Percentiles rank a stretch among this genome's conserved stretches.
Conservation (phyloP, 129 eudicot species). For the Scalesia atractyloides region DNA sequence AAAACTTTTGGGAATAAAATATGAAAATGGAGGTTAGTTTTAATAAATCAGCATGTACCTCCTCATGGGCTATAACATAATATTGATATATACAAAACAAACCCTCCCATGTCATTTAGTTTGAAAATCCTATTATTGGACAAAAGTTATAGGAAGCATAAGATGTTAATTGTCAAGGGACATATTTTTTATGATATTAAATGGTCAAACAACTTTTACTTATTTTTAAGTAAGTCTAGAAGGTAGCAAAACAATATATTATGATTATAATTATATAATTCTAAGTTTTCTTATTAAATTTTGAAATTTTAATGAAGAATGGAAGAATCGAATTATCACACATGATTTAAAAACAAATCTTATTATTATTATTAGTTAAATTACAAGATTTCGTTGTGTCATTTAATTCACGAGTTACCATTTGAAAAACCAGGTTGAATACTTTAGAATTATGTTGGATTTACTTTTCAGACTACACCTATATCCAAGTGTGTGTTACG, state of each 20-base stretch:
- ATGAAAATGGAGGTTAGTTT: not conserved
- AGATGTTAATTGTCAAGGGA: not conserved
- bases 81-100: not conserved
- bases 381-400: too few species aligned
- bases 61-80: slow-evolving; percentile 14
- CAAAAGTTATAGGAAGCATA: not conserved
- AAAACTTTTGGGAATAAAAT: not conserved
- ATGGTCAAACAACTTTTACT: not conserved
- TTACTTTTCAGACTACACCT: too few species aligned
- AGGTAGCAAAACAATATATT: not conserved
- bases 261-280: too few species aligned
- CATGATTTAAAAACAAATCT: too few species aligned
- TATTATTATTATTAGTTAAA: too few species aligned
- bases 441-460: too few species aligned
- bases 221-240: not conserved
- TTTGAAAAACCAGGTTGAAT: too few species aligned
- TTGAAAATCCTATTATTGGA: slow-evolving; percentile 4
- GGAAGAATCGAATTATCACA: too few species aligned
- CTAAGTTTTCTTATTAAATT: too few species aligned
- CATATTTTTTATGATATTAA: not conserved
- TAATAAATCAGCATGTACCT: not conserved
- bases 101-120: slow-evolving; percentile 3
- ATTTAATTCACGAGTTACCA: too few species aligned
- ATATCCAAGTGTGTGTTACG: too few species aligned
- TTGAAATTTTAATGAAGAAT: too few species aligned